Base-by-base conservation (phyloP, 345 rosid species). In the Salix caprea region DNA sequence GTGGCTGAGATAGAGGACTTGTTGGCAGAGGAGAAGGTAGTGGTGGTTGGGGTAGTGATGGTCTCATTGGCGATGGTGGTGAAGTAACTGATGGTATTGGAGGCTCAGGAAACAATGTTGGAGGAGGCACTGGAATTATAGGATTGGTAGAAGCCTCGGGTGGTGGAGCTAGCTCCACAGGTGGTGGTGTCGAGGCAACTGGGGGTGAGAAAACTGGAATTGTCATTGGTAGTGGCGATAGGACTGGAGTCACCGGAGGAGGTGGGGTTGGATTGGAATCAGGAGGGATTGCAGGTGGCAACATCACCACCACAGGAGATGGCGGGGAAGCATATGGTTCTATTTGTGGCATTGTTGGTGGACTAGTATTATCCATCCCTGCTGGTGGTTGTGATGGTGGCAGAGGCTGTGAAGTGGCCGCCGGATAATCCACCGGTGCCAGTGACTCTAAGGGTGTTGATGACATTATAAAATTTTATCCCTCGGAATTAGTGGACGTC, bases 41-140 rank as follows among this genome's bases (percentile, higher is more conserved):
- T 2, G 68, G 28, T 2, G 39, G 21, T 37, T 65, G 66, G n/a
- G 70, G 65, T 26, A 7, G 28, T 69, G 71, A 67, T 60, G 69
- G 70, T 6, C 4, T 24, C 28, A 13, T 56, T 3, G 69, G 58
- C 24, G 34, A 46, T 24, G 56, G 54, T 9, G 62, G 71, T 1
- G 65, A 21, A 65, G 76, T 15, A 73, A 28, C 30, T 48, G 83
- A 74, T n/a, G 69, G 78, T 18, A n/a, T 46, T 28, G 62, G 77
- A 67, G 78, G 78, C 23, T 72, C 52, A 14, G 39, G 70, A 0
- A 70, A 70, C n/a, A 62, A 32, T 58, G 84, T 79, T 15, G 84
- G 81, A 24, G 81, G 23, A 50, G 78, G 54, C 11, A 46, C 56
- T 4, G 84, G 77, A 12, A 21, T 42, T 40, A 44, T 42, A 13